A percentile compares a stretch with the other conserved stretches of the same genome.
Conservation (phyloP, 345 rosid genomes). For the Eucalyptus regnans region DNA sequence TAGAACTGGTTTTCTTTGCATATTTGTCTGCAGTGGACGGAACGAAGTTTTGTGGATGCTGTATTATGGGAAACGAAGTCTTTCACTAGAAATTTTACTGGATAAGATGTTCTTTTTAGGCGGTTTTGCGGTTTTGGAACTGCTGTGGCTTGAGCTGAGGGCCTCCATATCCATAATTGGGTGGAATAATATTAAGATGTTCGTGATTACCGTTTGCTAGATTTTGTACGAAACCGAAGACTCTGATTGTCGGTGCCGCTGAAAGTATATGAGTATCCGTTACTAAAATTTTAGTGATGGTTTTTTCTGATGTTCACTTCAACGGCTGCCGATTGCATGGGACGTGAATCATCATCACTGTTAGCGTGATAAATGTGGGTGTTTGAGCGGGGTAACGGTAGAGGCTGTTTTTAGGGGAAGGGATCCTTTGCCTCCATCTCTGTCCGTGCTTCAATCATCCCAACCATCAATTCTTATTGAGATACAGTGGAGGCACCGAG, state of each 20-base stretch:
- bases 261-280: background rate
- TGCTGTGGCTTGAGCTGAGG: background rate
- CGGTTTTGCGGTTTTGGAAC: background rate
- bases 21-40: background rate
- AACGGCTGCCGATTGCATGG: background rate
- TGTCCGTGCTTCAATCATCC: background rate
- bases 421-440: background rate
- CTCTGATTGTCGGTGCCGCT: background rate
- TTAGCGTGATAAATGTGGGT: too few species aligned
- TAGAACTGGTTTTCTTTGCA: background rate
- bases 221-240: background rate
- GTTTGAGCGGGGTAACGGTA: too few species aligned
- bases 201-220: background rate
- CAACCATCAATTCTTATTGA: background rate
- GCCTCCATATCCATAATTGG: background rate
- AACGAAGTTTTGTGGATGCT: background rate
- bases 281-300: background rate
- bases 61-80: background rate
- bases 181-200: background rate
- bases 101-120: background rate
- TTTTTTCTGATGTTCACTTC: background rate
- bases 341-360: background rate
- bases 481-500: background rate
- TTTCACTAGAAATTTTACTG: background rate
- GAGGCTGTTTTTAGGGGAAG: background rate